Evolutionary conservation across 305 asterid species (phyloP), one percentile per base, ranked within the genome.

Genomic region (Euphrasia arctica): DNA sequence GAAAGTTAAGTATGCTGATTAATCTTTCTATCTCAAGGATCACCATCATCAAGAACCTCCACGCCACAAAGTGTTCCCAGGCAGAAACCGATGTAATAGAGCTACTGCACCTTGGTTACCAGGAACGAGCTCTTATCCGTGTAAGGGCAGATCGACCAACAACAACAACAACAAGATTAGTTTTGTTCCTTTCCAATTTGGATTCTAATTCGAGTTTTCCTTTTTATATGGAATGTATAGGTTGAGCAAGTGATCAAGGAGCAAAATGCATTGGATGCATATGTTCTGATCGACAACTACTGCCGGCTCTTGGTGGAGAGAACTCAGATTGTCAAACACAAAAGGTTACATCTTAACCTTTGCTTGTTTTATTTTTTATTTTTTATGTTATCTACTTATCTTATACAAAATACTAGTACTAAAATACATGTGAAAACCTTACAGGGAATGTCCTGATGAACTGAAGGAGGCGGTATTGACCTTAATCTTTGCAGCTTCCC

Each of bases 401-500:
- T 11, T 14, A 48, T 10, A 48, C 0, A 12, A 39, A 8, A 0
- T 39, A 1, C 10, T 9, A 39, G 9, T 11, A n/a, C 12, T 13
- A 12, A 13, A 49, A 52, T 8, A 9, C 8, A 5, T 2, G 7
- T 18, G 3, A 48, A 52, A 9, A 18, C 8, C 29, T 54, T 54
- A 61, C 63, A 74, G 83, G 70, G 82, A 65, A 52, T 80, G 81
- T 54, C 79, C 85, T n/a, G 76, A 75, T 36, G 82, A 78, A 54
- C 70, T 78, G 18, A 69, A 72, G 54, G 83, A 80, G 76, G 79
- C 74, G 13, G 69, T 66, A 31, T 74, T 80, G 8, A 66, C 81
- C 67, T 74, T 83, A 70, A 73, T 79, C 56, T 83, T 71, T 75
- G 92, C 82, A 61, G 76, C 89, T 45, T 71, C 87, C 13, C 75